Evolutionary conservation across 1,139 yeast genomes (phyloP).

Genomic region (Saccharomycopsis hybrid): DNA sequence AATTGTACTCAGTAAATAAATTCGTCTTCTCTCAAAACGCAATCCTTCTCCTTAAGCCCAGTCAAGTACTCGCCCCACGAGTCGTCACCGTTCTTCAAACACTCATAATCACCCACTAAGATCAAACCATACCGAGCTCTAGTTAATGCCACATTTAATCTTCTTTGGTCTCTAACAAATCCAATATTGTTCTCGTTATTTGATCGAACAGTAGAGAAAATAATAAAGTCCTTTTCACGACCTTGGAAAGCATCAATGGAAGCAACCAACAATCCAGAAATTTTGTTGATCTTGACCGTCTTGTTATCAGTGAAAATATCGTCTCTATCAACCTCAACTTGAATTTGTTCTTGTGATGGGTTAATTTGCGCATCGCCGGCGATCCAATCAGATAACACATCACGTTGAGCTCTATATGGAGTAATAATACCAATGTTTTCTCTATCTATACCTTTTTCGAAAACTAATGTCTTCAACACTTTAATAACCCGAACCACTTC

Average conservation of each 20-base stretch:
- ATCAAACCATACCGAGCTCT: slow-evolving; percentile 54
- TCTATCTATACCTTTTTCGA: slow-evolving; percentile 46
- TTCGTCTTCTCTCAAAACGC: slow-evolving; percentile 13
- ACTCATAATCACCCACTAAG: slow-evolving; percentile 48
- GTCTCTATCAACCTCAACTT: slow-evolving; percentile 49
- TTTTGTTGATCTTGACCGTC: slow-evolving; percentile 52
- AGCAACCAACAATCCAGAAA: slow-evolving; percentile 63
- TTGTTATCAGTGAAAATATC: slow-evolving; percentile 40
- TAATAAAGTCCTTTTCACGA: slow-evolving; percentile 51
- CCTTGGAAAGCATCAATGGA: slow-evolving; percentile 67
- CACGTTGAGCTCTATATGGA: slow-evolving; percentile 70
- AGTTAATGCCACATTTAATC: slow-evolving; percentile 58
- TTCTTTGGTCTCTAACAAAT: slow-evolving; percentile 49
- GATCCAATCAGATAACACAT: slow-evolving; percentile 45
- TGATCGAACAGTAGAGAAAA: slow-evolving; percentile 57
- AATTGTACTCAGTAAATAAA: not conserved
- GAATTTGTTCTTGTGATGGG: slow-evolving; percentile 44
- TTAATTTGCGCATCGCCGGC: slow-evolving; percentile 48
- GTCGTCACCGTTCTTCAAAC: slow-evolving; percentile 41
- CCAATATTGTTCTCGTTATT: slow-evolving; percentile 47
- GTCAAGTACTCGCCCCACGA: slow-evolving; percentile 51
- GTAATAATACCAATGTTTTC: slow-evolving; percentile 60
- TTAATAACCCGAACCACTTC: slow-evolving; percentile 45
- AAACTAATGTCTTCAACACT: slow-evolving; percentile 42
- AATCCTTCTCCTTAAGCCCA: slow-evolving; percentile 28